phyloP scores from a whole-genome alignment of 148 eudicot genomes.

The Rhododendron griersonianum region DNA sequence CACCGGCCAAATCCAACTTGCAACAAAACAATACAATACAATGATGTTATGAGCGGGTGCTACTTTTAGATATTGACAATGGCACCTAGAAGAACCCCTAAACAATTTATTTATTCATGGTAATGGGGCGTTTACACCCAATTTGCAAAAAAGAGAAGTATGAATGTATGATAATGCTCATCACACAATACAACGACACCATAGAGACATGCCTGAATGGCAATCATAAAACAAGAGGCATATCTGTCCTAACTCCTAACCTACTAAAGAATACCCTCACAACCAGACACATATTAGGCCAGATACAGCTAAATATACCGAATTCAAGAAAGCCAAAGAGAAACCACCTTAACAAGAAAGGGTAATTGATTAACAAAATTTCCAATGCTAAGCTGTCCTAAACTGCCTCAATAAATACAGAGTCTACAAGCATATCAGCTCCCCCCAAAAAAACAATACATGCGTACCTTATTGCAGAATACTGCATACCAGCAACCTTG shows the following conservation, averaged over 20 bases:
- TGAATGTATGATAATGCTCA: background rate
- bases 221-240: background rate
- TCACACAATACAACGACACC: background rate
- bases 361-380: background rate
- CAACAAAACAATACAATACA: background rate
- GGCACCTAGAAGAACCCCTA: background rate
- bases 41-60: background rate
- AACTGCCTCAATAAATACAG: background rate
- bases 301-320: background rate
- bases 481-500: conserved; percentile 17
- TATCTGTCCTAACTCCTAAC: background rate
- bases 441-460: background rate
- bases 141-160: background rate
- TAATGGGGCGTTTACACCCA: background rate
- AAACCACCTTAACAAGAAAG: background rate
- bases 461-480: background rate
- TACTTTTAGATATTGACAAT: background rate
- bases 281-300: background rate
- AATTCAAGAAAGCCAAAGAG: background rate
- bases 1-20: background rate
- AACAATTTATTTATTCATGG: background rate
- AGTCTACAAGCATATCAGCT: background rate
- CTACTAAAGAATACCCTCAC: background rate
- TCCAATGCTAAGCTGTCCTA: background rate
- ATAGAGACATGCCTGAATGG: background rate